Percentiles rank a stretch among this genome's conserved stretches.
phyloP scores from a whole-genome alignment of 1,284 basidiomycete species.

The Exsudoporus floridanus region DNA sequence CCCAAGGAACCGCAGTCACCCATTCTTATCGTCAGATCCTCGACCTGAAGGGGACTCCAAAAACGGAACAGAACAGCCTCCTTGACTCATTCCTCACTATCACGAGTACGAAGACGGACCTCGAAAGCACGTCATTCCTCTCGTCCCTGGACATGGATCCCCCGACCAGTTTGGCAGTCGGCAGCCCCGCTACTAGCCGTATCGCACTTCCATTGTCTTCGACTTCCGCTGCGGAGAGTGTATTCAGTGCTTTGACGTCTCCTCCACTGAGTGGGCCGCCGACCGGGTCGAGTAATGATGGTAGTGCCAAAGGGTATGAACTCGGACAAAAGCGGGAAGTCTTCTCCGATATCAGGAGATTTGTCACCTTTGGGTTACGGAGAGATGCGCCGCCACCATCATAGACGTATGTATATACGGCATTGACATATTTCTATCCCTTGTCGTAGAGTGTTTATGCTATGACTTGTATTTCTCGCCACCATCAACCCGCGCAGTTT shows the following conservation, averaged over 20 bases:
- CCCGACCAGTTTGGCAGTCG: conserved; percentile 44
- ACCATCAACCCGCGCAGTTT: too few species aligned
- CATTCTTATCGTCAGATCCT: conserved; percentile 60
- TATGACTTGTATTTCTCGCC: background rate
- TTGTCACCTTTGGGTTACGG: conserved; percentile 82
- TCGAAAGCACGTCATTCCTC: conserved; percentile 87
- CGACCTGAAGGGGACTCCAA: conserved; percentile 91
- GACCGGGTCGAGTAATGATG: conserved; percentile 47
- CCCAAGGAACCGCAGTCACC: conserved; percentile 11
- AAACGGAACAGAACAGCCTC: conserved; percentile 82
- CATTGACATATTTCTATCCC: background rate
- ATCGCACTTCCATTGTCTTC: conserved; percentile 49
- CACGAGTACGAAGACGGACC: conserved; percentile 84
- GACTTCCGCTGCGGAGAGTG: conserved; percentile 43
- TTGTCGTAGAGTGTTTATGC: background rate
- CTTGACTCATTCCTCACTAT: conserved; percentile 89
- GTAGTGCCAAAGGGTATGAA: conserved; percentile 43
- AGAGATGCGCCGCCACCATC: conserved; percentile 56
- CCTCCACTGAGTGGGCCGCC: conserved; percentile 57
- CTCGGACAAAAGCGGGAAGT: conserved; percentile 63
- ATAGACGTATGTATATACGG: conserved; percentile 15
- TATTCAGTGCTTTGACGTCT: conserved; percentile 58
- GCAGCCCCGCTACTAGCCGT: conserved; percentile 60
- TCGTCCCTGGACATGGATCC: conserved; percentile 95
- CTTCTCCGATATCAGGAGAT: conserved; percentile 81